Conservation (phyloP, 2,329 filamentous ascomycete species). For the Pseudocercospora cruenta region DNA sequence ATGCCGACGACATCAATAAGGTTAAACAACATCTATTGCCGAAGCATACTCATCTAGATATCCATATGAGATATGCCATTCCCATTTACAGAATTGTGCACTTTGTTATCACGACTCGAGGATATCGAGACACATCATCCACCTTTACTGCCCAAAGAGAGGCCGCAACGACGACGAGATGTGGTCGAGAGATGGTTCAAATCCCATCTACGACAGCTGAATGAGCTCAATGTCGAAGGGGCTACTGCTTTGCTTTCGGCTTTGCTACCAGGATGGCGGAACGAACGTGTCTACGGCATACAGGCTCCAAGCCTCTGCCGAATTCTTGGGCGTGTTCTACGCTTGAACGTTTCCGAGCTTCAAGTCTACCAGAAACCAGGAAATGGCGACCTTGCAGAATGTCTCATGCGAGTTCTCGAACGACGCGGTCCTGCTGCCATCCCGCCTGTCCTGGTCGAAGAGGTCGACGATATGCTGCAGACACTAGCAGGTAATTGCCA, state of each 20-base stretch:
- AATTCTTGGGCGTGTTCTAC: conserved; percentile 69
- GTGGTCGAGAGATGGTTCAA: conserved; percentile 70
- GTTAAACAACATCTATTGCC: neutral
- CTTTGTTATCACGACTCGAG: conserved; percentile 72
- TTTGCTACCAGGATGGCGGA: conserved; percentile 73
- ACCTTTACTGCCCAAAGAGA: conserved; percentile 41
- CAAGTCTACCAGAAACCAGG: conserved; percentile 63
- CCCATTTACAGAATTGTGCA: conserved; percentile 71
- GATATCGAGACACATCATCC: conserved; percentile 48
- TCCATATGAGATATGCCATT: conserved; percentile 58
- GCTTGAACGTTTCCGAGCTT: conserved; percentile 67
- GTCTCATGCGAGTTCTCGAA: conserved; percentile 66
- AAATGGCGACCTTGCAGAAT: conserved; percentile 70
- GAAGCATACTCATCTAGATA: conserved; percentile 6
- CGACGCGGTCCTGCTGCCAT: conserved; percentile 54
- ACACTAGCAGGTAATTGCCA: conserved; percentile 67
- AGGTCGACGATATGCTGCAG: conserved; percentile 70
- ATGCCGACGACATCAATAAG: neutral
- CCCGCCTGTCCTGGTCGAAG: conserved; percentile 64
- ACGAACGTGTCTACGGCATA: conserved; percentile 76
- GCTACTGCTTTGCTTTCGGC: conserved; percentile 71
- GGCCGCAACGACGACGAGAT: conserved; percentile 31
- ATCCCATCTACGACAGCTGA: conserved; percentile 61
- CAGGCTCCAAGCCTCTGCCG: conserved; percentile 64
- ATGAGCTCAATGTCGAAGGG: conserved; percentile 58